Evolutionary conservation across 2,329 filamentous ascomycete species (phyloP).

Genomic region (Hymenoscyphus repandus): DNA sequence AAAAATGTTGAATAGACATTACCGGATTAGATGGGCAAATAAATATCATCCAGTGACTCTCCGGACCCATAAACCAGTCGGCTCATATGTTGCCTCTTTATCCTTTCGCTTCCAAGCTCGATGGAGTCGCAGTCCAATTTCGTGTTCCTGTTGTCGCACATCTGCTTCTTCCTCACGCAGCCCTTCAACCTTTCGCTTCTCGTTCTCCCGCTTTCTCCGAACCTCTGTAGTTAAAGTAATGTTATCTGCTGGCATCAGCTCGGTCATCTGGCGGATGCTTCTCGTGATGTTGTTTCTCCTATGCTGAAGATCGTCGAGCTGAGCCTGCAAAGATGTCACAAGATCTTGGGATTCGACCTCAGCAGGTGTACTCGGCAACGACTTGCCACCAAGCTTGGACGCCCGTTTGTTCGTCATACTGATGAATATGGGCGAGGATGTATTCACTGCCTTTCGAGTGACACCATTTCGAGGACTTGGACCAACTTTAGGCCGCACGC

Average conservation of each 20-base stretch:
- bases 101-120: slow-evolving; percentile 71
- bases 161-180: slow-evolving; percentile 65
- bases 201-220: slow-evolving; percentile 47
- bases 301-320: slow-evolving; percentile 59
- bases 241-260: slow-evolving; percentile 68
- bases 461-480: slow-evolving; percentile 13
- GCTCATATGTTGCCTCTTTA: slow-evolving; percentile 58
- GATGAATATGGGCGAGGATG: slow-evolving; percentile 26
- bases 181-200: slow-evolving; percentile 59
- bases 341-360: slow-evolving; percentile 58
- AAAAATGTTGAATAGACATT: no score
- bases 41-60: slow-evolving; percentile 59
- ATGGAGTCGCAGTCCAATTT: slow-evolving; percentile 69
- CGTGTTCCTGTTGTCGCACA: slow-evolving; percentile 70
- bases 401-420: slow-evolving; percentile 21
- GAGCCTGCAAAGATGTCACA: slow-evolving; percentile 60
- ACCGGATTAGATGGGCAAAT: no score
- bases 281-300: slow-evolving; percentile 66
- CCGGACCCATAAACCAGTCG: slow-evolving; percentile 71
- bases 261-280: slow-evolving; percentile 71
- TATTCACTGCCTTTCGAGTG: slow-evolving; percentile 26
- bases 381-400: slow-evolving; percentile 40
- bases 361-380: slow-evolving; percentile 53
- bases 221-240: slow-evolving; percentile 64
- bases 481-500: slow-evolving; percentile 24